Percentiles rank a stretch among this genome's conserved stretches.
Conservation (phyloP, 768 basidiomycete genomes). For the Harrya chromipes region DNA sequence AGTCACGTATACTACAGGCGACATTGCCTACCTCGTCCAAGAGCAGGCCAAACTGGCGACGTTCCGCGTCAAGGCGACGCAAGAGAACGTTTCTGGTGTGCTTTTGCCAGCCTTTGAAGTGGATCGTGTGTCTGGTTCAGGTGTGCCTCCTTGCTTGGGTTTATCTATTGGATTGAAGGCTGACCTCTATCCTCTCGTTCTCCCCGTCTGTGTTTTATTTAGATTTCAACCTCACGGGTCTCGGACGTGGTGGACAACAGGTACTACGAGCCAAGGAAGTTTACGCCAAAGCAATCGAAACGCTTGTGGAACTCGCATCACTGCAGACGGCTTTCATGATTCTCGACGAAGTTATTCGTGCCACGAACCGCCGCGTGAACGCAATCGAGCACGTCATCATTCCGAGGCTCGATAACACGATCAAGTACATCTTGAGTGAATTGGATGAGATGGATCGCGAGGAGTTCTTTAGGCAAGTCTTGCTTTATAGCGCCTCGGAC, state of each 20-base stretch:
- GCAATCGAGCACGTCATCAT: slow-evolving; percentile 98
- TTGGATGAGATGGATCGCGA: slow-evolving; percentile 98
- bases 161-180: slow-evolving; percentile 1
- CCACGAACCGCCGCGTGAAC: slow-evolving; percentile 98
- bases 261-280: slow-evolving; percentile 93
- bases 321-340: slow-evolving; percentile 98
- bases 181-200: too few species aligned
- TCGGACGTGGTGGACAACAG: slow-evolving; percentile 96
- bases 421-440: slow-evolving; percentile 97
- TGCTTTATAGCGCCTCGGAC: neutral
- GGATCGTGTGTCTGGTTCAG: slow-evolving; percentile 80
- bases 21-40: slow-evolving; percentile 97
- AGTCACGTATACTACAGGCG: slow-evolving; percentile 96
- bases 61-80: slow-evolving; percentile 90
- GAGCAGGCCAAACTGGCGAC: slow-evolving; percentile 90
- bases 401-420: slow-evolving; percentile 92
- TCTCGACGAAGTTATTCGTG: slow-evolving; percentile 97
- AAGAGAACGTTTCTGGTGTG: slow-evolving; percentile 98
- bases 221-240: slow-evolving; percentile 97
- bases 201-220: neutral
- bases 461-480: slow-evolving; percentile 80
- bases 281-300: slow-evolving; percentile 96
- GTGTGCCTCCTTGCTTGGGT: slow-evolving; percentile 36
- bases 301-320: slow-evolving; percentile 94
- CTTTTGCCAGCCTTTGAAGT: slow-evolving; percentile 94